Conservation (phyloP, 495 filamentous ascomycete species). For the Penicillium coprophilum region DNA sequence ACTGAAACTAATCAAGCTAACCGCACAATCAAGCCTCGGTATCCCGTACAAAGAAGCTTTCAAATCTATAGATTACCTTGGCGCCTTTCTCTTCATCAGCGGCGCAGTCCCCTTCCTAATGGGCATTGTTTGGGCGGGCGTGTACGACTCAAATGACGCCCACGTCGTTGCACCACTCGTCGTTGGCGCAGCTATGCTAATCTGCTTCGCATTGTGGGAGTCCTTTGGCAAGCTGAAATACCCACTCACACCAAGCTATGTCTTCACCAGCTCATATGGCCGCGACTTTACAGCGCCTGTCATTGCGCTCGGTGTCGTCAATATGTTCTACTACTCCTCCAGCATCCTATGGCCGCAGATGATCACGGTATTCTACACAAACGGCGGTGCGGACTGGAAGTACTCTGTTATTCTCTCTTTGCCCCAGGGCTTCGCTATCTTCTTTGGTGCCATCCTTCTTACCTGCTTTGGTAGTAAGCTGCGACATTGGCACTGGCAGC, state of each 20-base stretch:
- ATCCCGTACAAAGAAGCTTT: slow-evolving; percentile 24
- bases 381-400: slow-evolving; percentile 24
- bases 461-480: slow-evolving; percentile 24
- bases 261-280: slow-evolving; percentile 26
- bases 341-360: slow-evolving; percentile 32
- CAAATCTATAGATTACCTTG: slow-evolving; percentile 28
- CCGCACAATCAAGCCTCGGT: slow-evolving; percentile 11
- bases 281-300: slow-evolving; percentile 29
- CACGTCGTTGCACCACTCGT: slow-evolving; percentile 28
- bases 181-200: slow-evolving; percentile 19
- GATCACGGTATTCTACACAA: slow-evolving; percentile 25
- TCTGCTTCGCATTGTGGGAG: slow-evolving; percentile 30
- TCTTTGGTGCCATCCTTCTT: slow-evolving; percentile 26
- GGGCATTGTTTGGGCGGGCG: slow-evolving; percentile 30
- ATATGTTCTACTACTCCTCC: slow-evolving; percentile 33
- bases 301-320: slow-evolving; percentile 27
- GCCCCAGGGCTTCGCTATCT: slow-evolving; percentile 26
- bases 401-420: slow-evolving; percentile 25
- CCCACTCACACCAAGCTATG: slow-evolving; percentile 22
- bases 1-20: background rate
- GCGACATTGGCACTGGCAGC: slow-evolving; percentile 30
- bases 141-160: slow-evolving; percentile 25
- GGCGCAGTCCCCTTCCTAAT: slow-evolving; percentile 27
- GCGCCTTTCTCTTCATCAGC: slow-evolving; percentile 26
- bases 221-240: slow-evolving; percentile 24